Evolutionary conservation across 306 rosid genomes (phyloP), one percentile per base, ranked within the genome.

Genomic region (Vachellia pachyceras): DNA sequence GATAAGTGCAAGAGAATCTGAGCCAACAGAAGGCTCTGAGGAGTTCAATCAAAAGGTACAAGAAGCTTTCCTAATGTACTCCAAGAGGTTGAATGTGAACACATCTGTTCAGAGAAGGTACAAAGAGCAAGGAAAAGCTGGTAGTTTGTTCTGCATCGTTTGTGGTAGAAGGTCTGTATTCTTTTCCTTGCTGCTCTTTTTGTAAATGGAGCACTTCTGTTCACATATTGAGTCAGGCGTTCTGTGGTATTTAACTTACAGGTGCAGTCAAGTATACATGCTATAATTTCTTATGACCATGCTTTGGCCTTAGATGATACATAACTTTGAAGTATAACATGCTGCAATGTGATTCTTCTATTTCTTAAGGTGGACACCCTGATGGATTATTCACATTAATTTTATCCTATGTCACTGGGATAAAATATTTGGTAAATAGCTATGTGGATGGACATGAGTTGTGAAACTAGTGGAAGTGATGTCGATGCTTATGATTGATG

Each of bases 131-230:
- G 99, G 99, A 84, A 93, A 89, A 78, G 91, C 91, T 73, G 97
- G 97, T 76, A 86, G 92, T 89, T 91, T 95, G 89, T 95, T 85
- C 90, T 95, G 99, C 95, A 84, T 93, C 79, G 95, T 88, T 44
- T 95, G 99, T 80, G 94, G 99, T 90, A 85, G 80, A 91, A 95
- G 99, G 99, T 95, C 83, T 85, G 97, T 91, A 86, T 89, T 88
- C 89, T 90, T 87, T 81, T 82, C 85, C 83, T 37, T 87, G 82
- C 88, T 82, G 84, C 77, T 78, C 75, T 85, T 86, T 73, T 70
- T 73, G 80, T 64, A 78, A 54, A 55, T 84, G 87, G n/a, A 85
- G 88, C 80, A 66, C 72, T 76, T 85, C 73, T 83, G 80, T 72
- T 79, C 79, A 75, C 82, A 29, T 75, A 79, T 89, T 84, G 87